Base-by-base conservation (phyloP, 2,329 filamentous ascomycete species). In the Cladophialophora psammophila region DNA sequence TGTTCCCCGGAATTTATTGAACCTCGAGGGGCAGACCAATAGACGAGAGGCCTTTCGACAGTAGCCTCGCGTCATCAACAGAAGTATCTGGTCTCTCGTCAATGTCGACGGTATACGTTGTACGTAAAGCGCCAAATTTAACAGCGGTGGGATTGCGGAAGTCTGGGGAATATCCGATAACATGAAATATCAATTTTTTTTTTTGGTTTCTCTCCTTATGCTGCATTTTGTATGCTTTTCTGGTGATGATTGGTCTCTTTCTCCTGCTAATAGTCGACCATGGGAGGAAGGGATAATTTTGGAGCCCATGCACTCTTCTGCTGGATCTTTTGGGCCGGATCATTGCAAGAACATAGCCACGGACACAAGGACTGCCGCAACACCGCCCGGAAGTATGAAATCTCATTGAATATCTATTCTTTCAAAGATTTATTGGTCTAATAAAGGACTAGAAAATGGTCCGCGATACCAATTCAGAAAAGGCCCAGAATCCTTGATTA, bases 291-390 rank as follows among this genome's bases (percentile, higher is more conserved):
- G 52, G 54, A 35, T 5, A 64, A 57, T 18, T 54, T 64, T 5
- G 35, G 80, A 77, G 54, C 87, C 83, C 69, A 88, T 87, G 34
- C 83, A 78, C 31, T 83, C 64, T 77, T 74, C 35, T 74, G 74
- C 13, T 80, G 76, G 59, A 82, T 78, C 5, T 67, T 67, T 63
- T 1, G 73, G 65, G n/a, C 79, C 80, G 67, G 80, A 80, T 68
- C 77, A 78, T 72, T 81, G 80, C 60, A 81, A 78, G 26, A 81
- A 68, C 71, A 81, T 78, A 5, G 80, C 80, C 65, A 82, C 79
- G 1, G 80, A 78, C 8, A 81, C 75, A 38, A 80, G 80, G 5
- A 77, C 75, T 13, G 82, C 67, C 1, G 81, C 81, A 36, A 84
- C 64, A 70, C 83, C 83, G 1, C 78, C 82, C 0, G 80, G 79